Evolutionary conservation across 768 basidiomycete genomes (phyloP).

Genomic region (Tricholoma furcatifolium): DNA sequence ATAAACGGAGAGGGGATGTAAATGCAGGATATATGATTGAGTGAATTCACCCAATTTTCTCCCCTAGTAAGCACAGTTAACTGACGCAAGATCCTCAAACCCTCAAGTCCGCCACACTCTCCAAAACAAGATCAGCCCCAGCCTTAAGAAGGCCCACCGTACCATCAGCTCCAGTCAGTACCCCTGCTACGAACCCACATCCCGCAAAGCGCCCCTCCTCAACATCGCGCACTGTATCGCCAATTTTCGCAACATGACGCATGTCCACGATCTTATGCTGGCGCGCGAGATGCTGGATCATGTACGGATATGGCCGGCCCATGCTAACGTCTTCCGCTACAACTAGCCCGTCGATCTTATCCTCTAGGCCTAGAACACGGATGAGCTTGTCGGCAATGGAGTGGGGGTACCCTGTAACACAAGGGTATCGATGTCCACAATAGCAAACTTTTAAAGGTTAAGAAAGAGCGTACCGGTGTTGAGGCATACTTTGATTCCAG

Average conservation of each 20-base stretch:
- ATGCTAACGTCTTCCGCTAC: conserved; percentile 15
- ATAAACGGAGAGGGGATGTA: too few species aligned
- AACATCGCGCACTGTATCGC: conserved; percentile 11
- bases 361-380: neutral
- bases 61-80: too few species aligned
- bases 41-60: too few species aligned
- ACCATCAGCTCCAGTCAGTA: conserved; percentile 11
- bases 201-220: conserved; percentile 13
- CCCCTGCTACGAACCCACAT: conserved; percentile 11
- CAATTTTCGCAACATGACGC: conserved; percentile 9
- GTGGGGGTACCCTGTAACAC: conserved; percentile 8
- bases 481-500: conserved; percentile 12
- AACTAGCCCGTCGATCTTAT: conserved; percentile 11
- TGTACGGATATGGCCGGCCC: conserved; percentile 13
- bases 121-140: conserved; percentile 12
- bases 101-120: conserved; percentile 8
- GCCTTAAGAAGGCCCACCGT: conserved; percentile 7
- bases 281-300: conserved; percentile 13
- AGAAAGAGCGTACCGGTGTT: conserved; percentile 6
- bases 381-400: conserved; percentile 11
- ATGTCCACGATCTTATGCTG: conserved; percentile 10
- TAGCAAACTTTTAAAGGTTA: too few species aligned
- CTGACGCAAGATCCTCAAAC: neutral
- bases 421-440: neutral
- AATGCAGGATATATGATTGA: too few species aligned